phyloP scores from a whole-genome alignment of 257 asterid species.

The Penstemon eatonii region DNA sequence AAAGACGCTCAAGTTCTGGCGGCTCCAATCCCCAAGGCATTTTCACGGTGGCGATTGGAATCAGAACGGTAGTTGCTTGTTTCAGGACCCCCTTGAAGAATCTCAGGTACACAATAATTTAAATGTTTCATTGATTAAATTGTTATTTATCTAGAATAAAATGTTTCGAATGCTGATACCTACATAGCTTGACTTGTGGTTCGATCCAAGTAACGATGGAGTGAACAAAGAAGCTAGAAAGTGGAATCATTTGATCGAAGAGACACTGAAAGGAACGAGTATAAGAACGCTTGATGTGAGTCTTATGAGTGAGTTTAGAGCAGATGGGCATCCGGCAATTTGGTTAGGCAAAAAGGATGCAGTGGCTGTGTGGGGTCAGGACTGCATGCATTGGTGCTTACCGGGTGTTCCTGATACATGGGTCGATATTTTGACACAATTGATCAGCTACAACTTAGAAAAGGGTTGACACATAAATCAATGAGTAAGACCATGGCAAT shows the following conservation, averaged over 20 bases:
- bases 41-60: conserved; percentile 97
- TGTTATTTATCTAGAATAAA: neutral
- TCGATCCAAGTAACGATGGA: conserved; percentile 75
- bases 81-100: conserved; percentile 69
- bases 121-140: neutral
- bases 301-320: conserved; percentile 83
- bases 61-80: conserved; percentile 92
- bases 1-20: conserved; percentile 72
- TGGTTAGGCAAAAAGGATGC: conserved; percentile 97
- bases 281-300: conserved; percentile 61
- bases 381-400: conserved; percentile 99
- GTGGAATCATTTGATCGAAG: conserved; percentile 62
- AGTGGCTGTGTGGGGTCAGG: conserved; percentile 91
- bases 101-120: conserved; percentile 50
- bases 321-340: conserved; percentile 92
- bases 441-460: conserved; percentile 50
- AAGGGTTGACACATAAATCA: conserved; percentile 13
- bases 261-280: conserved; percentile 50
- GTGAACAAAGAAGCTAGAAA: conserved; percentile 85
- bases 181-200: conserved; percentile 86
- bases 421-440: conserved; percentile 81
- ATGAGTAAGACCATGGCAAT: too few species aligned
- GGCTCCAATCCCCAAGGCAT: conserved; percentile 94
- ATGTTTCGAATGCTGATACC: conserved; percentile 24
- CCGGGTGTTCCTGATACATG: conserved; percentile 97